phyloP scores from a whole-genome alignment of 2,329 filamentous ascomycete species.

The Hymenoscyphus scutula region DNA sequence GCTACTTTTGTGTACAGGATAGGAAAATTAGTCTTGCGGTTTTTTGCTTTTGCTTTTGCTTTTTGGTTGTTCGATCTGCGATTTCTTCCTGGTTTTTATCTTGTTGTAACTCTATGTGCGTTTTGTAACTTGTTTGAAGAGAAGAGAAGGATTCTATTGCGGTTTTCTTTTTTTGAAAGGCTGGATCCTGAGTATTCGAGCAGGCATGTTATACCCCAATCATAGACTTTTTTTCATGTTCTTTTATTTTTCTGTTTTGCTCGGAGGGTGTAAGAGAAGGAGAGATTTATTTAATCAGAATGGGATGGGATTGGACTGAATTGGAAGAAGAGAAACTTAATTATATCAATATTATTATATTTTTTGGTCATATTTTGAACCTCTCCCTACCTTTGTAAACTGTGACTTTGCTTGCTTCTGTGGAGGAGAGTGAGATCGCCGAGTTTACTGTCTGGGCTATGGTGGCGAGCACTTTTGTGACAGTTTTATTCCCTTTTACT shows the following conservation, averaged over 20 bases:
- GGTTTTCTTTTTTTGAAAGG: constrained; percentile 7
- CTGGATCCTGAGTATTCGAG: constrained; percentile 1
- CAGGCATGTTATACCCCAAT: constrained; percentile 4
- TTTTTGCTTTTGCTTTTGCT: constrained; percentile 12
- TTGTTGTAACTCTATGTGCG: constrained; percentile 10
- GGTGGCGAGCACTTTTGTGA: too few relatives aligned
- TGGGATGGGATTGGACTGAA: not conserved
- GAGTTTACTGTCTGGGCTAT: too few relatives aligned
- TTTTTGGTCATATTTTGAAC: not conserved
- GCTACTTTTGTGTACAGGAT: constrained; percentile 23
- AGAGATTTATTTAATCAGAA: not conserved
- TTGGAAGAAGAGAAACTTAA: not conserved
- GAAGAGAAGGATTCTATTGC: not conserved
- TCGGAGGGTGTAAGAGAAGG: not conserved
- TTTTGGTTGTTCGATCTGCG: not conserved
- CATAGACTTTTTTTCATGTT: not conserved
- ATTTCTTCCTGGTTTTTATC: not conserved
- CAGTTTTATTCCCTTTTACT: too few relatives aligned
- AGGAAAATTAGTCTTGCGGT: constrained; percentile 15
- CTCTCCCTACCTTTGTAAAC: not conserved
- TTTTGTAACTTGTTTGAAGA: not conserved
- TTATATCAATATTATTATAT: not conserved
- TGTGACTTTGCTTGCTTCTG: constrained; percentile 1
- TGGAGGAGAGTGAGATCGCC: too few relatives aligned
- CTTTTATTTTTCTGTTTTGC: not conserved